These are phyloP conservation scores for Bimuria novae-zelandiae DNA, from an alignment of 2,329 filamentous ascomycete genomes.

Conservation along the genomic window DNA sequence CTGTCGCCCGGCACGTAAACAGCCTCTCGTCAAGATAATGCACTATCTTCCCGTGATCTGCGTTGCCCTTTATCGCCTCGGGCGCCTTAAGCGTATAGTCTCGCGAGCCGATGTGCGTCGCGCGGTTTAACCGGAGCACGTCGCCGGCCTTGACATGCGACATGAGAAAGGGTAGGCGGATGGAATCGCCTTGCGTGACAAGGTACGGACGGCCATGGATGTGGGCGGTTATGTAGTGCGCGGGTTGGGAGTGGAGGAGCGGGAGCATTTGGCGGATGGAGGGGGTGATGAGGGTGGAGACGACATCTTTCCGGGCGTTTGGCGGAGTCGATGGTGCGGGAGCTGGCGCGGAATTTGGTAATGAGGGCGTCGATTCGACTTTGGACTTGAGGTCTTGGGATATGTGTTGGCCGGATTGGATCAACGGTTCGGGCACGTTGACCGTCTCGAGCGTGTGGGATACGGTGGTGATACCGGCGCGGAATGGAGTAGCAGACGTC, in stretches of 20 bases:
- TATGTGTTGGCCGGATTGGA: constrained; percentile 54
- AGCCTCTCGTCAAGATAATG: constrained; percentile 78
- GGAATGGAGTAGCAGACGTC: constrained; percentile 56
- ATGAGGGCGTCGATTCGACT: constrained; percentile 19
- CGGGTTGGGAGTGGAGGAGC: constrained; percentile 71
- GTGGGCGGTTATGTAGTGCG: constrained; percentile 79
- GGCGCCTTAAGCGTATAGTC: constrained; percentile 81
- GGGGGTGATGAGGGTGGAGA: constrained; percentile 53
- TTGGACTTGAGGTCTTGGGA: constrained; percentile 32
- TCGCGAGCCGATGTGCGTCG: constrained; percentile 78
- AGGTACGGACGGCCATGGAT: constrained; percentile 82
- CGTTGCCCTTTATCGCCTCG: constrained; percentile 34
- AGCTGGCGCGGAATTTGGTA: constrained; percentile 19
- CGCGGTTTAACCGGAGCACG: constrained; percentile 84
- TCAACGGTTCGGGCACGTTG: constrained; percentile 46
- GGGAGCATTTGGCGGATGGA: constrained; percentile 69
- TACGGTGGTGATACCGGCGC: constrained; percentile 52
- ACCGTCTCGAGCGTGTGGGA: constrained; percentile 45
- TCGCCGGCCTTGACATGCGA: constrained; percentile 69
- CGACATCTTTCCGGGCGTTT: constrained; percentile 29
- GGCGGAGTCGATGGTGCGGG: constrained; percentile 20
- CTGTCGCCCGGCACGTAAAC: constrained; percentile 83
- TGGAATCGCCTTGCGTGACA: constrained; percentile 62
- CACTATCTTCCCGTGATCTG: constrained; percentile 43
- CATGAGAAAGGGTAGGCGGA: constrained; percentile 58